Evolutionary conservation across 352 stramenopile genomes (phyloP).

Genomic region (Globisporangium cystogenes): DNA sequence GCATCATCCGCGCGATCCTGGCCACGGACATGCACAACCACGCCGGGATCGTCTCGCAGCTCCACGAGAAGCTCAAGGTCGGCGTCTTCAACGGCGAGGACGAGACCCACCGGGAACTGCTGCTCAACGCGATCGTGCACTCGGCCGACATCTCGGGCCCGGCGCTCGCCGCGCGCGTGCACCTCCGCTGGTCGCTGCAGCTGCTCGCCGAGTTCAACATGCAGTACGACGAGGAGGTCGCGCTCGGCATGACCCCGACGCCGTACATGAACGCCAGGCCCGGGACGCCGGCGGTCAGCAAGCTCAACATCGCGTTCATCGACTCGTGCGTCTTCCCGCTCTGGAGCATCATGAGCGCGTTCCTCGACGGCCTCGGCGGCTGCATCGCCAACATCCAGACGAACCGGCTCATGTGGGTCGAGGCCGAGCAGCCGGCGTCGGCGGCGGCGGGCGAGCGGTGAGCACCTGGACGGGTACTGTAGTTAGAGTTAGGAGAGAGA

Average conservation of each 20-base stretch:
- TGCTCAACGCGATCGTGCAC: slow-evolving; percentile 76
- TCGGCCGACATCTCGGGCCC: slow-evolving; percentile 76
- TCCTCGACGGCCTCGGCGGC: slow-evolving; percentile 52
- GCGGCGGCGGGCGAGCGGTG: no score
- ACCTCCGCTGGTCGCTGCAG: slow-evolving; percentile 58
- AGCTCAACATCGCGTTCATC: slow-evolving; percentile 79
- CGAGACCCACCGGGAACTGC: slow-evolving; percentile 50
- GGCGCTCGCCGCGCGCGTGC: slow-evolving; percentile 39
- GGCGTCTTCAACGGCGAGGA: slow-evolving; percentile 48
- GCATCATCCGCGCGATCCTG: slow-evolving; percentile 73
- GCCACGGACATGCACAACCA: slow-evolving; percentile 83
- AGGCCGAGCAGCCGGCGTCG: slow-evolving; percentile 11
- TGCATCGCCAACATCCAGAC: slow-evolving; percentile 63
- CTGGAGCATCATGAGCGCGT: slow-evolving; percentile 61
- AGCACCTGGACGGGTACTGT: no score
- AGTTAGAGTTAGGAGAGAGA: not conserved
- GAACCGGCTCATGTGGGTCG: slow-evolving; percentile 61
- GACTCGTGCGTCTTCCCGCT: slow-evolving; percentile 82
- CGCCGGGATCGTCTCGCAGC: slow-evolving; percentile 57
- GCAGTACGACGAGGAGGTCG: slow-evolving; percentile 70
- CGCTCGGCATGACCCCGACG: slow-evolving; percentile 52
- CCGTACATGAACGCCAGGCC: slow-evolving; percentile 77
- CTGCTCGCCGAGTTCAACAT: slow-evolving; percentile 80
- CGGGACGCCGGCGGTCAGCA: slow-evolving; percentile 51
- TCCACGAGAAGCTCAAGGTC: slow-evolving; percentile 59